Evolutionary conservation across 768 basidiomycete genomes (phyloP), one percentile per base, ranked within the genome.

Genomic region (Pulveroboletus sp.): DNA sequence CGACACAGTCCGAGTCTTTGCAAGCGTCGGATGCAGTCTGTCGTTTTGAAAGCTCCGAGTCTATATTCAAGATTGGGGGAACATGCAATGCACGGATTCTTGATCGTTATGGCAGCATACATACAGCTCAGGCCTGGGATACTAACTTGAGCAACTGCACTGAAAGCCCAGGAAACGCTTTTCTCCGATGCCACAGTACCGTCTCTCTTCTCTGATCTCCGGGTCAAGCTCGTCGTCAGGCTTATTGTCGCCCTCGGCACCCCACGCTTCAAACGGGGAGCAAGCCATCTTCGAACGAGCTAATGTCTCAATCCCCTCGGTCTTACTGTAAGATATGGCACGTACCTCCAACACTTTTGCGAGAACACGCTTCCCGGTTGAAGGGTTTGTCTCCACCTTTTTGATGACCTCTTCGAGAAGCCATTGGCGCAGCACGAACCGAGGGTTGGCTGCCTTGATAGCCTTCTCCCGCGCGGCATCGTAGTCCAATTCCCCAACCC

Each of bases 401-500:
- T 70, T 68, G 62, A 98, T 98, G 20, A 90, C 85, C 61, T 98
- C 94, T 65, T 98, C 94, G 29, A 99, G 74, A 9, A 98, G 72
- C 97, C 97, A 98, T 68, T 98, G 97, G 51, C 97, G 75, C 50
- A 98, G 68, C 29, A 95, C 84, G 68, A 99, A 98, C 31, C 94
- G 75, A 16, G 97, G 97, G 63, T 99, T 99, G 24, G 75, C 81
- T 20, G 53, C 65, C 52, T 72, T 76, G 71, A 80, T 78, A 31
- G 74, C 81, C 13, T 60, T 66, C 49, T 73, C 67, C 43, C 85
- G 70, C 51, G 75, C 76, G 1, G 52, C 69, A 40, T 81, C 78
- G 31, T 73, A 60, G 35, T 76, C 73, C 21, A 35, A 47, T 16
- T 58, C 63, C 20, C n/a, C 57, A 46, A 31, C 53, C 80, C 82